Evolutionary conservation across 2,329 filamentous ascomycete genomes (phyloP).

Genomic region (Leptodontidium sp.): DNA sequence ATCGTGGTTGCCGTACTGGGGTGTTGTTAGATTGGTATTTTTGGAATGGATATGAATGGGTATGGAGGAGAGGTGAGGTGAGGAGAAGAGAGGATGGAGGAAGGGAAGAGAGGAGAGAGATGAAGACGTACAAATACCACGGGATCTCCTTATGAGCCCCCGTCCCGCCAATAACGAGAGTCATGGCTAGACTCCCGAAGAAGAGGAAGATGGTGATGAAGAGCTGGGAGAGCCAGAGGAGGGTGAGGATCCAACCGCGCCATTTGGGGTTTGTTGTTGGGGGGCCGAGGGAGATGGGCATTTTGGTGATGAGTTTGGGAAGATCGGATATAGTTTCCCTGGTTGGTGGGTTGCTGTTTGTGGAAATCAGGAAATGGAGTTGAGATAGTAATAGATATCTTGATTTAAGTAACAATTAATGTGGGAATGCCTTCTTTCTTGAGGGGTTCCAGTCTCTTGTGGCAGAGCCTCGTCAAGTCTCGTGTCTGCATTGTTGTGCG

Average conservation of each 20-base stretch:
- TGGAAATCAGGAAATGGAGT: neutral
- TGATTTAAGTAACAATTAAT: neutral
- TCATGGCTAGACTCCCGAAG: neutral
- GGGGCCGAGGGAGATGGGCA: slow-evolving; percentile 16
- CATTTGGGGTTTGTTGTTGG: slow-evolving; percentile 17
- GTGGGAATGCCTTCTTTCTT: neutral
- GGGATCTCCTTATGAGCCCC: slow-evolving; percentile 1
- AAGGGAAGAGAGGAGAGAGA: neutral
- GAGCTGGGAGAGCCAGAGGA: slow-evolving; percentile 15
- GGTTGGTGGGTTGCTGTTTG: neutral
- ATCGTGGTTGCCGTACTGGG: neutral
- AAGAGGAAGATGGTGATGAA: slow-evolving; percentile 4
- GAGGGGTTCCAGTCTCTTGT: neutral
- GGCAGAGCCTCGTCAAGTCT: slow-evolving; percentile 3
- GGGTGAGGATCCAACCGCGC: neutral
- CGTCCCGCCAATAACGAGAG: neutral
- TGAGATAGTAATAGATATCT: neutral
- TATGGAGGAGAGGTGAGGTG: neutral
- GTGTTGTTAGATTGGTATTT: neutral
- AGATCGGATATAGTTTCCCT: too few species aligned
- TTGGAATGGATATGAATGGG: neutral
- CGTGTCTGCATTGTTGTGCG: slow-evolving; percentile 4
- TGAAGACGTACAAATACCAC: neutral
- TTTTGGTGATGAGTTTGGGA: neutral
- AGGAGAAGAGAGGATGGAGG: neutral